Evolutionary conservation across 352 stramenopile genomes (phyloP).

Genomic region (Pythium rhizo-oryzae): DNA sequence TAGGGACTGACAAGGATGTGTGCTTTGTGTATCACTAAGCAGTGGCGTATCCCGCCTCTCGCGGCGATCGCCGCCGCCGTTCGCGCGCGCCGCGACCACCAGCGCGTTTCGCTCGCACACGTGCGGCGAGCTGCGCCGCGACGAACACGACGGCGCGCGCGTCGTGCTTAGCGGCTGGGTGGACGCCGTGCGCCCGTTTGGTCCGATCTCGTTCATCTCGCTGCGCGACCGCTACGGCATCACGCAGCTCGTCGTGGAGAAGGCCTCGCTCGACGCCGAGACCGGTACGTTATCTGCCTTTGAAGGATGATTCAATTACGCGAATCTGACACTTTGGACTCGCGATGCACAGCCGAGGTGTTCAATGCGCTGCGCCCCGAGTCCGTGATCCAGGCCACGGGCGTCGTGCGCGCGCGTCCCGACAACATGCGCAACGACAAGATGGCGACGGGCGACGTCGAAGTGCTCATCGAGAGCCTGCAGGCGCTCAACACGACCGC

Average conservation of each 20-base stretch:
- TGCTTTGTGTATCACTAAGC: background rate
- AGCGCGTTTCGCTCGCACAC: slow-evolving; percentile 74
- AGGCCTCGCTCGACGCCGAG: slow-evolving; percentile 44
- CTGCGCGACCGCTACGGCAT: slow-evolving; percentile 79
- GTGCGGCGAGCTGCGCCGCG: slow-evolving; percentile 65
- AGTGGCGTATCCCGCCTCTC: slow-evolving; percentile 15
- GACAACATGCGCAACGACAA: slow-evolving; percentile 70
- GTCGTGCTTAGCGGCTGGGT: slow-evolving; percentile 85
- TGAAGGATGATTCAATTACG: too few relatives aligned
- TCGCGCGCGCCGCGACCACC: slow-evolving; percentile 13
- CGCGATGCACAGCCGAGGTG: slow-evolving; percentile 35
- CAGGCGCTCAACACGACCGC: slow-evolving; percentile 62
- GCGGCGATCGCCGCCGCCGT: background rate
- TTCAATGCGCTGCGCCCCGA: slow-evolving; percentile 67
- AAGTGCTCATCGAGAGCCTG: slow-evolving; percentile 71
- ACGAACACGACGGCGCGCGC: slow-evolving; percentile 44
- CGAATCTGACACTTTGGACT: too few relatives aligned
- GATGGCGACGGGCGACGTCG: slow-evolving; percentile 72
- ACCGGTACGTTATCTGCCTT: slow-evolving; percentile 27
- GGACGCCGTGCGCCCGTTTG: slow-evolving; percentile 73
- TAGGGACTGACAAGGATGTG: too few relatives aligned
- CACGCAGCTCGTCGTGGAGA: slow-evolving; percentile 83
- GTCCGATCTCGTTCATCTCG: slow-evolving; percentile 80
- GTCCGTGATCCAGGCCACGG: slow-evolving; percentile 66
- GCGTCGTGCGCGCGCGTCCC: slow-evolving; percentile 58